phyloP scores from a whole-genome alignment of 2,329 filamentous ascomycete genomes.

The Sporothrix luriei region DNA sequence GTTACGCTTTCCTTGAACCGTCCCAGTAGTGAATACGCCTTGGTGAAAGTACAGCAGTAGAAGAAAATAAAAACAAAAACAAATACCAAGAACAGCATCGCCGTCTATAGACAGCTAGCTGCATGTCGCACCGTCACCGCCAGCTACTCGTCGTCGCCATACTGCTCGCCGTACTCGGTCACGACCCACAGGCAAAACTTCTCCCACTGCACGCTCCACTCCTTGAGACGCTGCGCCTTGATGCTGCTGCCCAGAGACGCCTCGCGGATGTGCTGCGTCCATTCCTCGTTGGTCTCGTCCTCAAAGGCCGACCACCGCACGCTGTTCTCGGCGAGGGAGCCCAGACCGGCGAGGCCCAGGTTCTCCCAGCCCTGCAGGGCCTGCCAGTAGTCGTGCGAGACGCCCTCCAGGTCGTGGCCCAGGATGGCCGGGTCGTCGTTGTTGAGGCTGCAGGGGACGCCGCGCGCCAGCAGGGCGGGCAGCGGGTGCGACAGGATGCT shows the following conservation, averaged over 20 bases:
- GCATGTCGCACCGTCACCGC: no score
- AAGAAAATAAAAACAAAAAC: neutral
- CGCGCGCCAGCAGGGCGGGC: constrained; percentile 79
- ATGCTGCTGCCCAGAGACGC: constrained; percentile 71
- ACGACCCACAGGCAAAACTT: constrained; percentile 90
- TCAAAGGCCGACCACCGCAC: constrained; percentile 88
- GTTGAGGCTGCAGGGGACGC: constrained; percentile 79
- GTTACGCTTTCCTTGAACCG: constrained; percentile 5
- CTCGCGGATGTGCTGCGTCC: constrained; percentile 71
- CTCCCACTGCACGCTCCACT: constrained; percentile 85
- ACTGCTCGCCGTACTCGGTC: constrained; percentile 71
- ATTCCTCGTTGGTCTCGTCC: constrained; percentile 70
- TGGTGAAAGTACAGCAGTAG: constrained; percentile 7
- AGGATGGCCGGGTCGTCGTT: constrained; percentile 89
- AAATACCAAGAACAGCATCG: constrained; percentile 34
- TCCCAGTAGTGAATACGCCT: constrained; percentile 9
- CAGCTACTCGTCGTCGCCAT: constrained; percentile 43
- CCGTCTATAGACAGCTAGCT: neutral
- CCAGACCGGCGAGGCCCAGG: constrained; percentile 82
- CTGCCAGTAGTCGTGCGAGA: constrained; percentile 95
- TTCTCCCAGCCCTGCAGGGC: constrained; percentile 90
- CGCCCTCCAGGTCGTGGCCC: constrained; percentile 76
- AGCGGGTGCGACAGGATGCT: constrained; percentile 56
- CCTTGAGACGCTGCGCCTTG: constrained; percentile 71
- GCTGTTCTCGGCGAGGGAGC: constrained; percentile 87